Evolutionary conservation across 129 eudicot species (phyloP), one percentile per base, ranked within the genome.

Genomic region (Artemisia argyi): DNA sequence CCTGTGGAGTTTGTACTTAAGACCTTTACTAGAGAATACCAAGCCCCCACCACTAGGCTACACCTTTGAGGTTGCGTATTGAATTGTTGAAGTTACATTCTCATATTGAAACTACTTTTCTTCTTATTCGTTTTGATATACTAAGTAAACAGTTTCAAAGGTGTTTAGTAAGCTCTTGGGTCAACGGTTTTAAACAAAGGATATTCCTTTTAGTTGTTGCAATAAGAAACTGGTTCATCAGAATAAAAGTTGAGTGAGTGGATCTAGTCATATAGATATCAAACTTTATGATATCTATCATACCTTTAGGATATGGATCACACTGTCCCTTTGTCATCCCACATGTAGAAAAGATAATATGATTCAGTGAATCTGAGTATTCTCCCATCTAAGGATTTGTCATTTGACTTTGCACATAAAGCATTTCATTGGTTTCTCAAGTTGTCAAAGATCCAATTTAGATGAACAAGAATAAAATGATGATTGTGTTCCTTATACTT

Each of bases 361-460:
- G 68, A 73, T 24, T 73, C 54, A 50, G 24, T 65, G 76, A 73
- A 62, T 74, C 72, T 30, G 28, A 74, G 61, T 52, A 28, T 68
- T 68, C 50, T 52, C 51, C 30, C 3, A 26, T 73, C 12, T 62
- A 16, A 30, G 13, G 61, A 52, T 44, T 66, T 44, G 22, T 74
- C n/a, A 15, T 66, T 44, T 24, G 39, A 20, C 58, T 75, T 66
- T 28, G 65, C 11, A 15, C 47, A 20, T 10, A 11, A 61, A 9
- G 7, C 22, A 47, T 71, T 57, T 46, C 68, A 60, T 47, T 48
- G 30, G 50, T 48, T 53, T 74, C 13, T 18, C 28, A 1, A 59
- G 48, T 26, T 65, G 54, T 59, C 58, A 39, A 39, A 39, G 46
- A 39, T 39, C 58, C 59, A 11, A 14, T 58, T 48, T 72, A 59